Conservation (phyloP, 352 stramenopile genomes). For the Pythium plurisporium region DNA sequence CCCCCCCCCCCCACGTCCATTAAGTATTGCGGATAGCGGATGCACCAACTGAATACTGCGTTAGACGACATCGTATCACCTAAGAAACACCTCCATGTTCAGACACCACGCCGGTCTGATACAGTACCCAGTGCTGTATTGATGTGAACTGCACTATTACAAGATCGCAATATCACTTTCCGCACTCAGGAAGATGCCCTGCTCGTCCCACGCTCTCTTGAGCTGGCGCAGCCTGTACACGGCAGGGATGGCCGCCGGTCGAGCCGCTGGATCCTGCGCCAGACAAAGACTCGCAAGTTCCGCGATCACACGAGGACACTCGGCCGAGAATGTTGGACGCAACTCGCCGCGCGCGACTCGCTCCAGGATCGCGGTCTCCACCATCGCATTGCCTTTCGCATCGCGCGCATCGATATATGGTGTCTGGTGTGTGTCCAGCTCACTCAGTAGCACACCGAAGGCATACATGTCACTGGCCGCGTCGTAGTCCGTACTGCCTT, state of each 20-base stretch:
- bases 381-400: constrained; percentile 25
- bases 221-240: constrained; percentile 36
- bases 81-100: no score
- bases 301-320: constrained; percentile 36
- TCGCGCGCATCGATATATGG: constrained; percentile 28
- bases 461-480: constrained; percentile 44
- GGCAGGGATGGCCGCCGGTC: constrained; percentile 43
- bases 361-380: constrained; percentile 46
- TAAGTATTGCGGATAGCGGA: no score
- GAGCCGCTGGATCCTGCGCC: constrained; percentile 26
- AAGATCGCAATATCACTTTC: no score
- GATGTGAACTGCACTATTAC: no score
- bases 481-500: constrained; percentile 43
- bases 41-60: no score
- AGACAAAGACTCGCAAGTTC: constrained; percentile 40
- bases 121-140: no score
- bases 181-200: no score
- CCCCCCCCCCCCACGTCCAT: no score
- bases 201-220: neutral
- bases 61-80: no score
- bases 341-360: constrained; percentile 43
- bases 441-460: constrained; percentile 47
- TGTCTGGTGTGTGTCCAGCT: constrained; percentile 58
- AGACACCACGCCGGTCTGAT: no score
- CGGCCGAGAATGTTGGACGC: constrained; percentile 31